phyloP scores from a whole-genome alignment of 1,284 basidiomycete species.

The Tylopilus sp. region DNA sequence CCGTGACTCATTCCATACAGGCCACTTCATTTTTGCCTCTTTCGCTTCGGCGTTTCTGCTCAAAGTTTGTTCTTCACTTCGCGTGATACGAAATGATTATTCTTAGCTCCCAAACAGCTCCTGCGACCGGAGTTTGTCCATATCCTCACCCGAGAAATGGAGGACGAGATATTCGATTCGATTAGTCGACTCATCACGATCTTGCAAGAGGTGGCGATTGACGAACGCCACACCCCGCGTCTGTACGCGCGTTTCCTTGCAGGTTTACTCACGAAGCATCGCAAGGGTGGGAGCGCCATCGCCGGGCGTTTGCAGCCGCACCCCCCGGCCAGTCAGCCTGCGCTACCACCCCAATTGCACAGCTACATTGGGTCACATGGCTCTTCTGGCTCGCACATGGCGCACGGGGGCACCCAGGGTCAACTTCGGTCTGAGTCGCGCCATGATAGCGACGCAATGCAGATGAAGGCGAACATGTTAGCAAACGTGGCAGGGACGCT shows the following conservation, averaged over 20 bases:
- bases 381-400: conserved; percentile 5
- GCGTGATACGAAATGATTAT: not conserved
- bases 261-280: conserved; percentile 59
- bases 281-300: conserved; percentile 52
- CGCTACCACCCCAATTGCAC: conserved; percentile 6
- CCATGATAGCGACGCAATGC: conserved; percentile 19
- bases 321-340: conserved; percentile 29
- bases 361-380: conserved; percentile 7
- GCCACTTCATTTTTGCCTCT: conserved; percentile 77
- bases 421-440: conserved; percentile 11
- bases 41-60: conserved; percentile 83
- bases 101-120: conserved; percentile 41
- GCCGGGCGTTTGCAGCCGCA: conserved; percentile 22
- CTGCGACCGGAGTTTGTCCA: conserved; percentile 67
- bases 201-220: conserved; percentile 71
- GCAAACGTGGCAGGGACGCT: not conserved
- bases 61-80: conserved; percentile 49
- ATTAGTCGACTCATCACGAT: conserved; percentile 70
- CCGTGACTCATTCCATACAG: conserved; percentile 32
- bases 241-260: conserved; percentile 77
- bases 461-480: conserved; percentile 10
- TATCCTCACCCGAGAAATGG: conserved; percentile 52
- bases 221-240: conserved; percentile 75
- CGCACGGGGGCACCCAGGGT: conserved; percentile 8
- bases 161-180: conserved; percentile 63